Conservation (phyloP, 2,329 filamentous ascomycete genomes). For the Ascochyta rabiei region DNA sequence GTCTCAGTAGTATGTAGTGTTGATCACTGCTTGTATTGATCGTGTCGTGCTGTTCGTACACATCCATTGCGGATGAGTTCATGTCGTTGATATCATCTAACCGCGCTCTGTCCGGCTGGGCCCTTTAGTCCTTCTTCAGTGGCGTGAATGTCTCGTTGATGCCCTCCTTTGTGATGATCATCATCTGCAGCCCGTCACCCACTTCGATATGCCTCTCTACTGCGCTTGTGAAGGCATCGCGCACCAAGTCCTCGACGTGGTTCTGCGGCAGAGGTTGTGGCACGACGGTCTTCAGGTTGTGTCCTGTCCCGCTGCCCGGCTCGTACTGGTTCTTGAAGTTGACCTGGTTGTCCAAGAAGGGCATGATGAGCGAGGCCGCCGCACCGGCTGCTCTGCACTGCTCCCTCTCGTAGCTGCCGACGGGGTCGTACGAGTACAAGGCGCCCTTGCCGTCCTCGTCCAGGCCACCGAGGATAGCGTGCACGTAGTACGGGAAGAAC, state of each 20-base stretch:
- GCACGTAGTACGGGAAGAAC: slow-evolving; percentile 98
- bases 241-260: slow-evolving; percentile 84
- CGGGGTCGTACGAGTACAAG: slow-evolving; percentile 96
- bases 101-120: slow-evolving; percentile 30
- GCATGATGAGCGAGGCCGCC: slow-evolving; percentile 94
- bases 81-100: slow-evolving; percentile 49
- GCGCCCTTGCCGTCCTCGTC: slow-evolving; percentile 95
- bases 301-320: slow-evolving; percentile 81
- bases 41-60: slow-evolving; percentile 30
- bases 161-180: slow-evolving; percentile 86
- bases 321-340: slow-evolving; percentile 99
- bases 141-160: slow-evolving; percentile 84
- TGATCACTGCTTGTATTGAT: not conserved
- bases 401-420: slow-evolving; percentile 96
- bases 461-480: slow-evolving; percentile 89
- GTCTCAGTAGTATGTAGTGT: not conserved
- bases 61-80: slow-evolving; percentile 20
- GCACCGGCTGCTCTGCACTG: slow-evolving; percentile 94
- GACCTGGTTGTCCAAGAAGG: slow-evolving; percentile 98
- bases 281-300: slow-evolving; percentile 75
- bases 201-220: slow-evolving; percentile 99
- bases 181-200: slow-evolving; percentile 92
- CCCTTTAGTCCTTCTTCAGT: slow-evolving; percentile 67
- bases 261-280: slow-evolving; percentile 70
- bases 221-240: slow-evolving; percentile 97